These are phyloP conservation scores for Dictyostelium citrinum DNA, from an alignment of 78 protist genomes.

Conservation along the genomic window DNA sequence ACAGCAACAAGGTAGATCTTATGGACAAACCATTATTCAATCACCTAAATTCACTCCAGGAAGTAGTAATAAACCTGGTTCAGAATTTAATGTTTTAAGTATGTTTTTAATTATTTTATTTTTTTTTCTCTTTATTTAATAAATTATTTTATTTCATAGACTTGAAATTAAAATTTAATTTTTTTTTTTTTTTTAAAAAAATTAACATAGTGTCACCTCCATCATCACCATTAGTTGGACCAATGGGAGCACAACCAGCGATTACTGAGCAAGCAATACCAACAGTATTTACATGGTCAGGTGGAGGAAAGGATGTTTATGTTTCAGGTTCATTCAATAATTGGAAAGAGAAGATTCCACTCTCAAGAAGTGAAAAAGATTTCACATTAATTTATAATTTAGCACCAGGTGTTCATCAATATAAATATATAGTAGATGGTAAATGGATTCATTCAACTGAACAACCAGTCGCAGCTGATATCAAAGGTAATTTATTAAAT, in stretches of 20 bases:
- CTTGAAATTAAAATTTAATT: neutral
- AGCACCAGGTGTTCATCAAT: constrained; percentile 89
- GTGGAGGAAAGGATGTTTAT: constrained; percentile 79
- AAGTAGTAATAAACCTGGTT: neutral
- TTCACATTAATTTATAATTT: constrained; percentile 80
- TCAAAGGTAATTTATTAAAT: constrained; percentile 82
- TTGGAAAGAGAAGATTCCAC: constrained; percentile 83
- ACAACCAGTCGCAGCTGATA: constrained; percentile 81
- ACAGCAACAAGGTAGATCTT: neutral
- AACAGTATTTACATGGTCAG: constrained; percentile 87
- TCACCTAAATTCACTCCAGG: neutral
- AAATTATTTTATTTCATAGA: no score
- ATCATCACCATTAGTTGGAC: constrained; percentile 65
- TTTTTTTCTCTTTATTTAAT: neutral
- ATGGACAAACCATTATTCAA: neutral
- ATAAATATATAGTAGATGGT: constrained; percentile 91
- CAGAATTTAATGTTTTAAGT: constrained; percentile 65
- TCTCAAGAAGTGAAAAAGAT: constrained; percentile 64
- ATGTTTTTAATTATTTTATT: neutral
- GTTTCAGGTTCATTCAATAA: constrained; percentile 85
- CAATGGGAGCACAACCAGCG: constrained; percentile 35
- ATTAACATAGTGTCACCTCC: constrained; percentile 67
- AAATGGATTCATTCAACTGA: constrained; percentile 86
- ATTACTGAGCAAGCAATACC: constrained; percentile 47
- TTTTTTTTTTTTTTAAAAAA: neutral